A percentile compares a stretch with the other conserved stretches of the same genome.
These are phyloP conservation scores for Xerocomellus intermedius DNA, from an alignment of 768 basidiomycete genomes.

Conservation along the genomic window DNA sequence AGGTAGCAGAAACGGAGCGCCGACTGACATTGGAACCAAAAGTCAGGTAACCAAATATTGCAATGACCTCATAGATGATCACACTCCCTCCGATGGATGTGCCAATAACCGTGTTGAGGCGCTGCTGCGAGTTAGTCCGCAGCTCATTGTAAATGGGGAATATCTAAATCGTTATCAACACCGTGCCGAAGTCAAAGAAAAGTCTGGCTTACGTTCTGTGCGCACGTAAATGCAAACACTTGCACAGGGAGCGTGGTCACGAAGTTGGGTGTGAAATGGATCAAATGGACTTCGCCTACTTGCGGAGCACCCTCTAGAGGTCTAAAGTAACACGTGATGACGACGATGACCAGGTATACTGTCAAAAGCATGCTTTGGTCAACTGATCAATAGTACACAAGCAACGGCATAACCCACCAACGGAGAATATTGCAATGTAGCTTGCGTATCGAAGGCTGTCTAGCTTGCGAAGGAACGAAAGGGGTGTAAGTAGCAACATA, in stretches of 20 bases:
- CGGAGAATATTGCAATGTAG: slow-evolving; percentile 88
- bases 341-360: slow-evolving; percentile 81
- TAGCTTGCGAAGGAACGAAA: slow-evolving; percentile 79
- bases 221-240: slow-evolving; percentile 89
- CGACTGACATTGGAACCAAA: slow-evolving; percentile 77
- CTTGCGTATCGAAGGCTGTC: slow-evolving; percentile 89
- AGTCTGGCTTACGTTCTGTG: slow-evolving; percentile 72
- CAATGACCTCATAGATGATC: slow-evolving; percentile 85
- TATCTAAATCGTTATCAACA: slow-evolving; percentile 47
- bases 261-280: slow-evolving; percentile 76
- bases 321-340: slow-evolving; percentile 75
- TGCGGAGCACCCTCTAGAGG: slow-evolving; percentile 63
- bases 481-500: slow-evolving; percentile 74
- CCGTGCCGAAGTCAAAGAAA: not conserved
- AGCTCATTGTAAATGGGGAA: slow-evolving; percentile 96
- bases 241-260: slow-evolving; percentile 90
- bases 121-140: slow-evolving; percentile 69
- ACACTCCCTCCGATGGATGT: slow-evolving; percentile 84
- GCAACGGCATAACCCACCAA: slow-evolving; percentile 52
- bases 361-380: not conserved
- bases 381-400: not conserved
- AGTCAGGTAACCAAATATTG: slow-evolving; percentile 86
- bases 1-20: not conserved
- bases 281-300: slow-evolving; percentile 64
- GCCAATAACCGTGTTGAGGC: slow-evolving; percentile 87